Conservation (phyloP, 2,329 filamentous ascomycete species). For the Ramularia collo-cygni region DNA sequence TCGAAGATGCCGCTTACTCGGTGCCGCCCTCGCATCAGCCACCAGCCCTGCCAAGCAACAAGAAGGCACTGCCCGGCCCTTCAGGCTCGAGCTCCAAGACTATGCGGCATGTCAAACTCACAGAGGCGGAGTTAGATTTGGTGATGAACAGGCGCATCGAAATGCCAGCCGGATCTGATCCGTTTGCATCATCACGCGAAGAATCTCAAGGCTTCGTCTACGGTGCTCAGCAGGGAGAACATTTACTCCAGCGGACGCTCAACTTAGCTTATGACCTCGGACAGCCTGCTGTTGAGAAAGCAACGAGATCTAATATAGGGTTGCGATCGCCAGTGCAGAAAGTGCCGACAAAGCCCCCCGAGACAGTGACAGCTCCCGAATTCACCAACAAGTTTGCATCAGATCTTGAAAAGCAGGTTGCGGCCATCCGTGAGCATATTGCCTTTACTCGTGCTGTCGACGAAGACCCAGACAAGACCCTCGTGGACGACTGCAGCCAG, state of each 20-base stretch:
- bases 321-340: too few relatives aligned
- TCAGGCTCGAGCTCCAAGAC: slow-evolving; percentile 36
- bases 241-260: too few relatives aligned
- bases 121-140: slow-evolving; percentile 3
- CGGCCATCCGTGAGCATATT: slow-evolving; percentile 22
- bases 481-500: background rate
- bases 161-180: too few relatives aligned
- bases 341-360: too few relatives aligned
- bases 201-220: too few relatives aligned
- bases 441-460: background rate
- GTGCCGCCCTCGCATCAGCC: slow-evolving; percentile 12
- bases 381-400: too few relatives aligned
- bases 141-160: background rate
- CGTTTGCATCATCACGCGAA: too few relatives aligned
- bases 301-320: too few relatives aligned
- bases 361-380: too few relatives aligned
- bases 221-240: too few relatives aligned
- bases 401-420: slow-evolving; percentile 14
- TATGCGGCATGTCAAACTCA: slow-evolving; percentile 24
- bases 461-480: slow-evolving; percentile 10
- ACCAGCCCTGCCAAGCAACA: slow-evolving; percentile 34
- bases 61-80: slow-evolving; percentile 36
- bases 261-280: too few relatives aligned
- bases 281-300: too few relatives aligned
- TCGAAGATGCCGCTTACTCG: slow-evolving; percentile 1